These are phyloP conservation scores for Galerina sulciceps DNA, from an alignment of 768 basidiomycete species.

Conservation along the genomic window DNA sequence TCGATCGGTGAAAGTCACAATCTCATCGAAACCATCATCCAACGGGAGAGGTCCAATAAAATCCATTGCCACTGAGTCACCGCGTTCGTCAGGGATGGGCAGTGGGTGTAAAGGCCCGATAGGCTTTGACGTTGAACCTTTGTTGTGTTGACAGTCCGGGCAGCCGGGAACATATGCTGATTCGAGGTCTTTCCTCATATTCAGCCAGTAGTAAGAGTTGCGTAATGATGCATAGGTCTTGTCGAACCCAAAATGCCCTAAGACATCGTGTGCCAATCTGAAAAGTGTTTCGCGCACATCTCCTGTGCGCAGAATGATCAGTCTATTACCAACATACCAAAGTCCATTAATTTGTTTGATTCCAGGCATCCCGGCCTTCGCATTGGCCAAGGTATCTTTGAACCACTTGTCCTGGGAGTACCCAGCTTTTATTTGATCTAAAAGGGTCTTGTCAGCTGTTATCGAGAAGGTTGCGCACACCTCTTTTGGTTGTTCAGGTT, in stretches of 20 bases:
- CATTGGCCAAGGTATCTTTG: not conserved
- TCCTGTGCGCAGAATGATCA: conserved; percentile 24
- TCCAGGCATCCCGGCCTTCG: not conserved
- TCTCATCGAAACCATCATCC: conserved; percentile 31
- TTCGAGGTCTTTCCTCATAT: conserved; percentile 36
- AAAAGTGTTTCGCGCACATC: conserved; percentile 32
- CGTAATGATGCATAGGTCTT: conserved; percentile 30
- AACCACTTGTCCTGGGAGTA: conserved; percentile 12
- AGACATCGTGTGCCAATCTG: conserved; percentile 29
- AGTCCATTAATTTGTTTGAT: conserved; percentile 17
- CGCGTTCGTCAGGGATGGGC: conserved; percentile 25
- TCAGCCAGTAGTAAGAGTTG: conserved; percentile 33
- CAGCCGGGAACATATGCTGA: conserved; percentile 35
- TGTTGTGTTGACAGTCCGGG: conserved; percentile 39
- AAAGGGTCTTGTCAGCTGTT: not conserved
- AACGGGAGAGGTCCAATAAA: conserved; percentile 38
- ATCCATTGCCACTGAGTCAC: conserved; percentile 32
- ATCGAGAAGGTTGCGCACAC: not conserved
- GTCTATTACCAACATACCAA: conserved; percentile 23
- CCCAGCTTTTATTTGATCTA: not conserved
- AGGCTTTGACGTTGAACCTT: conserved; percentile 25
- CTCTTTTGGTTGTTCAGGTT: not conserved
- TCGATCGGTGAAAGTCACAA: conserved; percentile 22
- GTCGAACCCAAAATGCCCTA: conserved; percentile 38
- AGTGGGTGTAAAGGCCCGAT: conserved; percentile 35